Base-by-base conservation (phyloP, 1,139 yeast species). In the Debaryomyces fabryi region DNA sequence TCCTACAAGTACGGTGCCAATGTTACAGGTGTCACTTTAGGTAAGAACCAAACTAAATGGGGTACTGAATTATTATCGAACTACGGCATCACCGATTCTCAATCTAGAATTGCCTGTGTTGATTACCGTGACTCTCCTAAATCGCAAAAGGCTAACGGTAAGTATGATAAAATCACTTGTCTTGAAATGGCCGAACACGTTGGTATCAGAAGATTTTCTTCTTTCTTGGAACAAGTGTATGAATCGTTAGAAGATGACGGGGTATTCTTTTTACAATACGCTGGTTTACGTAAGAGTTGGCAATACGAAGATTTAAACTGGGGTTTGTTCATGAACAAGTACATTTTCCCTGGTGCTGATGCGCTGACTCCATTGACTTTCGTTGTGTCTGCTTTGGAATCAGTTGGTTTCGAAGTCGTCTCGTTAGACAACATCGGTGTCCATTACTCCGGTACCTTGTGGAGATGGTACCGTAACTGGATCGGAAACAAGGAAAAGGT, bases 381-480 rank as follows among this genome's bases (percentile, higher is more conserved):
- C 67, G 93, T 88, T 56, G 77, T 86, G 53, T 81, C 86, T 54
- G 76, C 82, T 58, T 81, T 91, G 65, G 97, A 90, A 74, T 83
- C 83, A 37, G 83, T 86, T 55, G 96, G 96, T 3, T 90, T 90
- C 67, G 97, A 90, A 74, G 82, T 88, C 59, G 92, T 85, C 48
- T 78, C 88, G 44, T 74, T 88, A 53, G 97, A 91, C 71, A 90
- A 87, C 70, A 86, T 90, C 60, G 97, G 97, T 68, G 96, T 90
- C 49, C 93, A 88, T 68, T 90, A 90, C 75, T 88, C 96, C 51
- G 90, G 93, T 44, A 90, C 97, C 49, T 75, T 90, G 63, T 89
- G 95, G 92, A 83, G 86, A 74, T 90, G 97, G 97, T 91, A 91
- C 82, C 78, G 95, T 70, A 91, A 90, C 82, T 90, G 97, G 97